Evolutionary conservation across 2,329 filamentous ascomycete genomes (phyloP).

Genomic region (Xylariaceae sp.): DNA sequence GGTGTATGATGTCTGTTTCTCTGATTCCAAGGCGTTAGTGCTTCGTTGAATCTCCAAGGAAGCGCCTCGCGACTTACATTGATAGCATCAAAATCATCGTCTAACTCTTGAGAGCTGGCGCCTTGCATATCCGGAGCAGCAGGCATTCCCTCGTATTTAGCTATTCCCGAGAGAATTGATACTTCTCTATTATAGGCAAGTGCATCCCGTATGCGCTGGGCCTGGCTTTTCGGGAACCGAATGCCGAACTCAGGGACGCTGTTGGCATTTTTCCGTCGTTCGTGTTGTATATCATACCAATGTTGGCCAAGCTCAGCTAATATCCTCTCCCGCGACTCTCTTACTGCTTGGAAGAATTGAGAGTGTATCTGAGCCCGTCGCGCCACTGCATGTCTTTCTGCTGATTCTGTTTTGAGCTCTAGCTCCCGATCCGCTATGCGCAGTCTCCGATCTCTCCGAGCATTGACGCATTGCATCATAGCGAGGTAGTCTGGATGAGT

Average conservation of each 20-base stretch:
- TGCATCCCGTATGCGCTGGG: conserved; percentile 82
- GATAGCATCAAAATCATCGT: conserved; percentile 89
- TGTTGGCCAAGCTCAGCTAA: conserved; percentile 84
- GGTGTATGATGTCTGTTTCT: conserved; percentile 41
- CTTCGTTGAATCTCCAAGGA: not conserved
- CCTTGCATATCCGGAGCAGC: conserved; percentile 85
- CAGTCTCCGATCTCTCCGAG: conserved; percentile 80
- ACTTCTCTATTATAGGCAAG: conserved; percentile 95
- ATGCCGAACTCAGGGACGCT: conserved; percentile 83
- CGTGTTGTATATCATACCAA: conserved; percentile 92
- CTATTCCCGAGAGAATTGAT: conserved; percentile 85
- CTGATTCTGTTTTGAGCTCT: conserved; percentile 74
- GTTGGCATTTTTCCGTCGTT: conserved; percentile 79
- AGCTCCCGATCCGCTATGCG: conserved; percentile 76
- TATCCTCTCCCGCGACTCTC: conserved; percentile 81
- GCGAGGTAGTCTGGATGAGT: conserved; percentile 91
- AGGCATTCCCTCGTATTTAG: conserved; percentile 95
- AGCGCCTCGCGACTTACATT: conserved; percentile 67
- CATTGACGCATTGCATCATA: conserved; percentile 87
- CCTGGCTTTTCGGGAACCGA: conserved; percentile 77
- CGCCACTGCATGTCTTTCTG: conserved; percentile 78
- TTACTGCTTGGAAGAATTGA: conserved; percentile 86
- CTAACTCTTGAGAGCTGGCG: conserved; percentile 74
- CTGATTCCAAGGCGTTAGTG: conserved; percentile 34
- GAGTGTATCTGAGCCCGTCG: conserved; percentile 86